Evolutionary conservation across 768 basidiomycete species (phyloP).

Genomic region (Nidula microcarpa): DNA sequence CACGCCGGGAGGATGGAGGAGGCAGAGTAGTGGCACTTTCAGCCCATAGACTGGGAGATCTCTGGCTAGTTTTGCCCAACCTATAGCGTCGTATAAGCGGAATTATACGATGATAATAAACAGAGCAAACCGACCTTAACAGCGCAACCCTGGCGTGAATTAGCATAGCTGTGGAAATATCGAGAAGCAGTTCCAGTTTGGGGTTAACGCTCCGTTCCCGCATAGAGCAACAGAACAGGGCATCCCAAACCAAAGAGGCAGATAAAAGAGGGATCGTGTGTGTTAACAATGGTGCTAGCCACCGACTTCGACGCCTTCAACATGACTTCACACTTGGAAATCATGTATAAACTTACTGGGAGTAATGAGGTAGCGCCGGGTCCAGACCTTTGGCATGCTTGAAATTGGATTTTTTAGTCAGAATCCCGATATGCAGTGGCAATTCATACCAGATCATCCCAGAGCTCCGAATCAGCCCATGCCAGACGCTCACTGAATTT

Average conservation of each 20-base stretch:
- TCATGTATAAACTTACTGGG: constrained; percentile 51
- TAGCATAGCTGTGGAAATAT: constrained; percentile 69
- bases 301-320: constrained; percentile 45
- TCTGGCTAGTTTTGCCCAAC: constrained; percentile 43
- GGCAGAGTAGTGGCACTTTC: constrained; percentile 35
- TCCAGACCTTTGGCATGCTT: constrained; percentile 66
- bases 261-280: constrained; percentile 68
- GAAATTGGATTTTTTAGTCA: not conserved
- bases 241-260: constrained; percentile 67
- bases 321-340: not conserved
- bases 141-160: constrained; percentile 52
- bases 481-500: constrained; percentile 56
- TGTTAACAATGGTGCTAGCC: constrained; percentile 68
- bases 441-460: constrained; percentile 49
- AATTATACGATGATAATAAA: not conserved
- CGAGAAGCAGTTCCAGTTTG: constrained; percentile 67
- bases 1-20: constrained; percentile 31
- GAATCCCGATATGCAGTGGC: constrained; percentile 3
- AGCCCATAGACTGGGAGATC: constrained; percentile 53
- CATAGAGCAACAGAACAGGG: constrained; percentile 57
- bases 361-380: constrained; percentile 73
- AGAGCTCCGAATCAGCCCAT: constrained; percentile 65
- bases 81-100: constrained; percentile 27
- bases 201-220: constrained; percentile 52
- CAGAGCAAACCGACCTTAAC: constrained; percentile 39